Evolutionary conservation across 257 asterid genomes (phyloP), one percentile per base, ranked within the genome.

Genomic region (Solanum neorickii): DNA sequence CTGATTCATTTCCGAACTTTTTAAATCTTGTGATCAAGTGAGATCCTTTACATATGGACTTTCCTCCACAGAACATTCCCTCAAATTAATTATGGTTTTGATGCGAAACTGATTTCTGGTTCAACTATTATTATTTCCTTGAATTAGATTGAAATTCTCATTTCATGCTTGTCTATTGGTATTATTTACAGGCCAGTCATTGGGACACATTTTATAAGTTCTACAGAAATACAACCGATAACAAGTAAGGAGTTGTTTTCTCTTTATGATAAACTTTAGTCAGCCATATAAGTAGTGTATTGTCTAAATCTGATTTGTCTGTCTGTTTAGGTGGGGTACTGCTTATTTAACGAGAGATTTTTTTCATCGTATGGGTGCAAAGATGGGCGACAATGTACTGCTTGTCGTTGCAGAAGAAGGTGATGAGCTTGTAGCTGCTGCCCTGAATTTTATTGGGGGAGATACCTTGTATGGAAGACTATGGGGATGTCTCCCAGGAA

Each of bases 401-500:
- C 98, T 97, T 87, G 87, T 97, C 47, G 91, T 95, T 76, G 99
- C 99, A 12, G 95, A 97, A 94, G 96, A 95, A 89, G 97, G 92
- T 80, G 98, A 91, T 47, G 94, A 97, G 87, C 88, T 92, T 66
- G 96, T 97, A 18, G 99, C 98, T 74, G 99, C 96, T 44, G 99
- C 99, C 66, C 96, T 97, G 84, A 95, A 97, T 92, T 93, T 97
- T 70, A 95, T 97, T 68, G 99, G 99, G 56, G 99, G 98, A 41
- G 96, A 94, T 87, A 92, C 99, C 21, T 89, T 97, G 83, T 95
- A 94, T 27, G 99, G 99, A 41, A 98, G 99, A 88, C 87, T 97
- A 91, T 97, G 99, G 99, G 99, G 99, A 86, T 97, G 99, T 91
- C 97, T 90, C 90, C 99, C 99, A 42, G 91, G 89, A 88, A 93